phyloP scores from a whole-genome alignment of 2,329 filamentous ascomycete genomes.

The Penicillium freii region DNA sequence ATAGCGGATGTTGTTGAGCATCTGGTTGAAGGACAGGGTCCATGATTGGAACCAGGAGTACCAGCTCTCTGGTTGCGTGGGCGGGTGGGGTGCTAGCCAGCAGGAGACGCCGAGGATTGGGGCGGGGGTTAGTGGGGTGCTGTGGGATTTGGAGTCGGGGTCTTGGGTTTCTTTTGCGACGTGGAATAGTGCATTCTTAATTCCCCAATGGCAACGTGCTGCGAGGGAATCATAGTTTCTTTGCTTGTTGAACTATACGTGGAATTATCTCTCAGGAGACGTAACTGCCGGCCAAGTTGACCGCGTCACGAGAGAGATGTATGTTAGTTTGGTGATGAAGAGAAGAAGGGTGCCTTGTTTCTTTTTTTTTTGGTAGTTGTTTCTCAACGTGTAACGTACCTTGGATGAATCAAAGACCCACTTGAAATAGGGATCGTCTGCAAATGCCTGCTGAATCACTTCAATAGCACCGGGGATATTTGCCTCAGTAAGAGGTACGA shows the following conservation, averaged over 20 bases:
- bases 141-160: conserved; percentile 6
- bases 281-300: conserved; percentile 13
- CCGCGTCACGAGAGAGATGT: conserved; percentile 19
- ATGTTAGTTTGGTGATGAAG: conserved; percentile 18
- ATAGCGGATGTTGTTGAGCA: conserved; percentile 65
- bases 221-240: conserved; percentile 63
- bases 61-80: conserved; percentile 58
- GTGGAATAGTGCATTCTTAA: conserved; percentile 69
- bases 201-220: conserved; percentile 69
- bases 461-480: conserved; percentile 65
- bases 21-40: conserved; percentile 62
- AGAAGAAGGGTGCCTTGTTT: too few relatives aligned
- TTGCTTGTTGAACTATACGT: conserved; percentile 54
- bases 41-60: conserved; percentile 61
- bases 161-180: conserved; percentile 60
- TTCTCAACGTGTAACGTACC: conserved; percentile 44
- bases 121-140: conserved; percentile 1
- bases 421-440: conserved; percentile 63
- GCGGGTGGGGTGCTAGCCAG: conserved; percentile 63
- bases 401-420: conserved; percentile 64
- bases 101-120: conserved; percentile 70
- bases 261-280: conserved; percentile 7
- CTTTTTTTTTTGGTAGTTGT: background rate
- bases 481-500: conserved; percentile 55
- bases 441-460: conserved; percentile 66